A percentile compares a stretch with the other conserved stretches of the same genome.
phyloP scores from a whole-genome alignment of 352 stramenopile species.

The Phytophthora hibernalis region DNA sequence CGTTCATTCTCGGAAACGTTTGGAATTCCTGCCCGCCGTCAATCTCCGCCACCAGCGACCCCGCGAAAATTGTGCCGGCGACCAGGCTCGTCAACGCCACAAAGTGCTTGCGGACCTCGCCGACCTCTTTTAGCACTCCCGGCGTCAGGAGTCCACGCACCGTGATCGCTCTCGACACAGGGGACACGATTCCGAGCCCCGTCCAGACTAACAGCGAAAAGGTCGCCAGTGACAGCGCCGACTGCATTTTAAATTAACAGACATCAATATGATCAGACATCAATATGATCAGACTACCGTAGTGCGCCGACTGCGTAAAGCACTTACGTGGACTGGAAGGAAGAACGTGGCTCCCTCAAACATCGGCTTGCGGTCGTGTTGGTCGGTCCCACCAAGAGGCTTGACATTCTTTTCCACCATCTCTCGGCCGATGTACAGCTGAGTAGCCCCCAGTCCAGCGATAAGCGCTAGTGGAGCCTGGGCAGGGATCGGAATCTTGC shows the following conservation, averaged over 20 bases:
- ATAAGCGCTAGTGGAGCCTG: constrained; percentile 53
- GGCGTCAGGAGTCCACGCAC: constrained; percentile 59
- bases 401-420: constrained; percentile 59
- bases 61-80: constrained; percentile 45
- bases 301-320: background rate
- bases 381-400: constrained; percentile 18
- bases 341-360: constrained; percentile 52
- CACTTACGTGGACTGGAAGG: constrained; percentile 55
- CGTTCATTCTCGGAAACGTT: constrained; percentile 94
- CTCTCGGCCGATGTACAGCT: constrained; percentile 58
- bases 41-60: constrained; percentile 92
- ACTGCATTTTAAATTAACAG: constrained; percentile 34
- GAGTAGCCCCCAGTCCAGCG: constrained; percentile 49
- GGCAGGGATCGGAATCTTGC: constrained; percentile 62
- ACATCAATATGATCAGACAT: background rate
- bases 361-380: constrained; percentile 20
- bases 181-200: constrained; percentile 62
- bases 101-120: constrained; percentile 59
- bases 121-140: constrained; percentile 58
- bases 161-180: constrained; percentile 56
- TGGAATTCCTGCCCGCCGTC: constrained; percentile 98
- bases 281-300: background rate
- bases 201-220: constrained; percentile 72
- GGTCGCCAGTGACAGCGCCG: constrained; percentile 65
- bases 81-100: constrained; percentile 51